These are phyloP conservation scores for Scopulariopsis brevicaulis DNA, from an alignment of 2,329 filamentous ascomycete species.

Conservation along the genomic window DNA sequence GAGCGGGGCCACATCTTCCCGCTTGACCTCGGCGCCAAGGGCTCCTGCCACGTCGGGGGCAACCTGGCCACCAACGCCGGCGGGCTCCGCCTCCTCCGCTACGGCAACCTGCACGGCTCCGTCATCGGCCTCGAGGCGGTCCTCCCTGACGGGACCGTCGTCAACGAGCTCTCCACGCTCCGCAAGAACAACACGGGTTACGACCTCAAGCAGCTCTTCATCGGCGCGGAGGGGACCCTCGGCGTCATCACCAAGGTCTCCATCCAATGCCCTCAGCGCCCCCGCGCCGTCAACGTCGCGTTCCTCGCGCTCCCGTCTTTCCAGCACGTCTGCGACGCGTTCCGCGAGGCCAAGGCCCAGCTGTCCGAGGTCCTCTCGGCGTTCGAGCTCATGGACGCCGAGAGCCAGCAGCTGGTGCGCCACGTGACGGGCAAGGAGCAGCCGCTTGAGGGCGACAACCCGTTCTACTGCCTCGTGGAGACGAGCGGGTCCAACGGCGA, in stretches of 20 bases:
- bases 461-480: slow-evolving; percentile 95
- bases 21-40: slow-evolving; percentile 93
- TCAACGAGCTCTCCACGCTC: slow-evolving; percentile 78
- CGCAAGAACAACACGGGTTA: slow-evolving; percentile 99
- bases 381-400: slow-evolving; percentile 92
- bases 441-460: slow-evolving; percentile 73
- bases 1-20: slow-evolving; percentile 85
- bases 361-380: slow-evolving; percentile 93
- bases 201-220: slow-evolving; percentile 93
- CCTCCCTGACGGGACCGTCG: slow-evolving; percentile 80
- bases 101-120: slow-evolving; percentile 88
- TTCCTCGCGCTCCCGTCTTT: slow-evolving; percentile 88
- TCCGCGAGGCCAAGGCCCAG: slow-evolving; percentile 78
- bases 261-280: slow-evolving; percentile 78
- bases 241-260: slow-evolving; percentile 88
- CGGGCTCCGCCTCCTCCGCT: slow-evolving; percentile 77
- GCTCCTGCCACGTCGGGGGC: slow-evolving; percentile 90
- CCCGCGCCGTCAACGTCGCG: slow-evolving; percentile 84
- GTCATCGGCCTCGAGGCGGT: slow-evolving; percentile 91
- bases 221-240: slow-evolving; percentile 89
- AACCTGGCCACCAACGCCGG: slow-evolving; percentile 96
- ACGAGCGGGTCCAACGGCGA: slow-evolving; percentile 91
- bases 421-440: slow-evolving; percentile 64
- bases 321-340: slow-evolving; percentile 78
- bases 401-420: slow-evolving; percentile 68